Conservation (phyloP, 2,329 filamentous ascomycete genomes). For the Fusarium virguliforme region DNA sequence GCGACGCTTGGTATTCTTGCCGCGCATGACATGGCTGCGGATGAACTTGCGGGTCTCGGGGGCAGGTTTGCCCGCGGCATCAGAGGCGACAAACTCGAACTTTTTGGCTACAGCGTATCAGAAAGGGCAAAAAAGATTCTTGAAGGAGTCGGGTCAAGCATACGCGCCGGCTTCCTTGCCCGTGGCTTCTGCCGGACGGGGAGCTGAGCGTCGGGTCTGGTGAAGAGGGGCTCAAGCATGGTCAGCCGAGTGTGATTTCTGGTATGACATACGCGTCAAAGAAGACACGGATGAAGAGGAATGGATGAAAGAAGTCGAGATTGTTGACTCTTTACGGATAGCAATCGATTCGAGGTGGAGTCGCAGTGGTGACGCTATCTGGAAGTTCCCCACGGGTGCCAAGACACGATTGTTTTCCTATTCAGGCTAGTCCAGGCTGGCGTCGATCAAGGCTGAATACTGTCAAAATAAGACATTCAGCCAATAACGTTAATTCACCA, state of each 20-base stretch:
- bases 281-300: neutral
- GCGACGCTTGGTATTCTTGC: conserved; percentile 47
- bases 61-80: conserved; percentile 44
- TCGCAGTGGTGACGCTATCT: conserved; percentile 6
- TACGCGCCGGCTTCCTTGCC: conserved; percentile 26
- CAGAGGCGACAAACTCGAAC: conserved; percentile 53
- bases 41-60: conserved; percentile 50
- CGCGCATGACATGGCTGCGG: conserved; percentile 51
- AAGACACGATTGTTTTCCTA: conserved; percentile 50
- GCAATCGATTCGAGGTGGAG: conserved; percentile 17
- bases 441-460: conserved; percentile 5
- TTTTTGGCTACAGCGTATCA: conserved; percentile 35
- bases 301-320: conserved; percentile 10
- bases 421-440: conserved; percentile 33
- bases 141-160: neutral
- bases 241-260: neutral
- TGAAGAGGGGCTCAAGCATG: conserved; percentile 39
- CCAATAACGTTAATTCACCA: too few relatives aligned
- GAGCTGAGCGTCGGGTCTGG: conserved; percentile 4
- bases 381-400: conserved; percentile 21
- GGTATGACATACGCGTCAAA: neutral
- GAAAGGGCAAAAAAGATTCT: neutral
- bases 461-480: conserved; percentile 12
- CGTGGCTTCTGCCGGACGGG: conserved; percentile 16
- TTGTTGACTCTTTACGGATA: conserved; percentile 37